Evolutionary conservation across 164 flowering plant genomes (phyloP), one percentile per base, ranked within the genome.

Genomic region (Amborella trichopoda): DNA sequence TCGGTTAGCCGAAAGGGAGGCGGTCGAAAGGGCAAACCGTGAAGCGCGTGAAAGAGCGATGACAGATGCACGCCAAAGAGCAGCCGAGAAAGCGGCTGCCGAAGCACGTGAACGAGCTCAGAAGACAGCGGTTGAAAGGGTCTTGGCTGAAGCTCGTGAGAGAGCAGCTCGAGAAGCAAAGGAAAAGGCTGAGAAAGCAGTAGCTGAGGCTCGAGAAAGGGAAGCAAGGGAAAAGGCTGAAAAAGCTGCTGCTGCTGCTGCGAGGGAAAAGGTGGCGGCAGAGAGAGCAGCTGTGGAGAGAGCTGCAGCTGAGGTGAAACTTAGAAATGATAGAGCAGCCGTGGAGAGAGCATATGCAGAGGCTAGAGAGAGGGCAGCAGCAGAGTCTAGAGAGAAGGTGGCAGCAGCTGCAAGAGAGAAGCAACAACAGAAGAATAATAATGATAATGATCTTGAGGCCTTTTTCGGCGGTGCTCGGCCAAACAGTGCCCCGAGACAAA

Each of bases 71-170:
- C n/a, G 80, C 78, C 32, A 68, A 63, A 54, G 94, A 37, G 19
- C 41, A 6, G 41, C 9, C 19, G 41, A 80, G 50, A 80, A 53
- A 52, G 59, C 59, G 27, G 56, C 61, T 50, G 60, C 59, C 60
- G 94, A 70, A 66, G 81, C 84, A 33, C 72, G 90, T 44, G 77
- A 62, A 48, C 83, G 86, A 48, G 89, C 94, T 9, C 94, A 74
- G 58, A 69, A 79, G 57, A 80, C 76, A 59, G 99, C 99, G 30
- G 17, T 26, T 18, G 78, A 38, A 38, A 10, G 41, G 79, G 59
- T 78, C 28, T 88, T 79, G 56, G 73, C 83, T 54, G 96, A 91
- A 66, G 95, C 88, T 27, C 94, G 91, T 59, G 91, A 82, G 66
- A 77, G 94, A 50, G 91, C 88, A 34, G 85, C 90, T 18, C 74